Percentiles rank a stretch among this genome's conserved stretches.
These are phyloP conservation scores for Auricularia sp. DNA, from an alignment of 768 basidiomycete species.

Conservation along the genomic window DNA sequence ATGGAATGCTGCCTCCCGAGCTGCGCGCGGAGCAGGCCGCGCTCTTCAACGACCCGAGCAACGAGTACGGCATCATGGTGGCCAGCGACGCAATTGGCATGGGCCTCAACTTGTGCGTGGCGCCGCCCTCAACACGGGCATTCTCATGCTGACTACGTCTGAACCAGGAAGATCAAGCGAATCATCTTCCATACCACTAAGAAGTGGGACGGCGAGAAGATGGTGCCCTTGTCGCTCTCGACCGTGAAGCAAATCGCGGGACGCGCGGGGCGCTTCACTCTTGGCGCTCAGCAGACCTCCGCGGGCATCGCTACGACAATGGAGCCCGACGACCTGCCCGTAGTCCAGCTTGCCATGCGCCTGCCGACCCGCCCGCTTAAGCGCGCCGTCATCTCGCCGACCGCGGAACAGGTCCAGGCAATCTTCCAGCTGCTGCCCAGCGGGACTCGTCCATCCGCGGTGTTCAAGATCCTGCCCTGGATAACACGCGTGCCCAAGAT, in stretches of 20 bases:
- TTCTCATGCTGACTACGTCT: too few species aligned
- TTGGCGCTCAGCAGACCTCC: slow-evolving; percentile 36
- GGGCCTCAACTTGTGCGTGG: slow-evolving; percentile 86
- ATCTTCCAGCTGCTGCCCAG: slow-evolving; percentile 23
- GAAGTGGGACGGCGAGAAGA: slow-evolving; percentile 50
- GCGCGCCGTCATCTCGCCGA: slow-evolving; percentile 37
- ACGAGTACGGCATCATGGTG: slow-evolving; percentile 81
- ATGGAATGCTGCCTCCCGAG: slow-evolving; percentile 87
- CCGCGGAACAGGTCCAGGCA: slow-evolving; percentile 12
- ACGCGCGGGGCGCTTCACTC: slow-evolving; percentile 81
- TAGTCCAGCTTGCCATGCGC: slow-evolving; percentile 46
- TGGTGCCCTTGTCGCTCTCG: slow-evolving; percentile 47
- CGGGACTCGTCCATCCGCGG: slow-evolving; percentile 17
- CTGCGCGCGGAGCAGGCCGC: slow-evolving; percentile 85
- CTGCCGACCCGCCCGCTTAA: slow-evolving; percentile 39
- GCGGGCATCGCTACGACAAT: slow-evolving; percentile 71
- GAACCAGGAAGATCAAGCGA: slow-evolving; percentile 75
- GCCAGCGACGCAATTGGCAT: slow-evolving; percentile 95
- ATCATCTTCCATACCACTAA: slow-evolving; percentile 62
- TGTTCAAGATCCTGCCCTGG: slow-evolving; percentile 41
- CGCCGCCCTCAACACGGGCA: background rate
- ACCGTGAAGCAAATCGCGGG: slow-evolving; percentile 93
- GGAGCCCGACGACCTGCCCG: slow-evolving; percentile 46
- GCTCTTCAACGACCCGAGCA: slow-evolving; percentile 76
- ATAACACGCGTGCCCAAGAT: slow-evolving; percentile 20